Evolutionary conservation across 2,329 filamentous ascomycete genomes (phyloP), one percentile per base, ranked within the genome.

Genomic region (Arthrobotrys entomopaga): DNA sequence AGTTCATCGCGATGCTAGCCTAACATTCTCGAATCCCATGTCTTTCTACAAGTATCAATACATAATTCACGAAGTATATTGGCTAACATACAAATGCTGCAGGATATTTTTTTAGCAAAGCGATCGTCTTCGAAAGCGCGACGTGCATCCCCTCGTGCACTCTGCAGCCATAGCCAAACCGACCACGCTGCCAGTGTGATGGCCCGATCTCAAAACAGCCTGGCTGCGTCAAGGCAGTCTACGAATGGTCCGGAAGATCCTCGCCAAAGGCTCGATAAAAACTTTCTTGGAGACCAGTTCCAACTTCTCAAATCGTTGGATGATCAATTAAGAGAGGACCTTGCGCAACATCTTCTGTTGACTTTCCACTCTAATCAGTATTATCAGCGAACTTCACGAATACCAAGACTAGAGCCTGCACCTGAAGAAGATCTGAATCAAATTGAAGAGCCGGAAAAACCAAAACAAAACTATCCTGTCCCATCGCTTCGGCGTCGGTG

Each of bases 281-380:
- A 52, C 13, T 43, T 66, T 34, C 43, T 66, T 0, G 61, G 61
- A 61, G 69, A 66, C 19, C 61, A 73, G 20, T 54, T 52, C 15
- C 61, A 61, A 24, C 56, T 73, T 43, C 57, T 73, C 11, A 56
- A 63, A 40, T 66, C 61, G 11, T 46, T 73, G 42, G 66, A 72
- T 29, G 73, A 72, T 22, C 49, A 26, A 57, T 26, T 61, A n/a
- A 50, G 58, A 54, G 73, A 74, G 19, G 71, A 67, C 40, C 38
- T 75, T 13, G 50, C 57, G 13, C 48, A 65, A 43, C 65, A 67
- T 16, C 52, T 69, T 15, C 60, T 69, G 22, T 29, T 67, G 22
- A 73, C 61, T 20, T 73, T 57, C 15, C 69, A 73, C 20, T 19
- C 60, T 24, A 73, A 73, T 38, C 50, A 40, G 20, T 42, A 61